Base-by-base conservation (phyloP, 2,329 filamentous ascomycete genomes). In the Aspergillus sp. region DNA sequence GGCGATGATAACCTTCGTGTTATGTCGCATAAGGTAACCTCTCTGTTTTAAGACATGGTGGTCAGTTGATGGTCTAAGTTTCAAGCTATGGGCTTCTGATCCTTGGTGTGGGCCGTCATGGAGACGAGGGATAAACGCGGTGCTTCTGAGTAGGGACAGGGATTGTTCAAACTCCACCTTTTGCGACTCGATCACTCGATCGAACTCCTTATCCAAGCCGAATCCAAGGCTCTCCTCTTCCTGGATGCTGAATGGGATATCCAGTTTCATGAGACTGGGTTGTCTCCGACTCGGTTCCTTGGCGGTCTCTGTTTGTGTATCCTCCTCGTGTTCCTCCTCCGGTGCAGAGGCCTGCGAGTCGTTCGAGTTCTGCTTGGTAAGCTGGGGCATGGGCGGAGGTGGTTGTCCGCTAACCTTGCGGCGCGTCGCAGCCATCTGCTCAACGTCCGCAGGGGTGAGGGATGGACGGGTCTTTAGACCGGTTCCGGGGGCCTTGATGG, bases 21-120 rank as follows among this genome's bases (percentile, higher is more conserved):
- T 99, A 71, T 99, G 94, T 71, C 95, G 88, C 94, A 98, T 99
- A 49, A 98, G 84, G 73, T 99, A 99, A 59, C 95, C 95, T 81
- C 96, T 93, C 93, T 97, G 90, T 87, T 83, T 83, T 68, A 77
- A 82, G 69, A 79, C 71, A 72, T 76, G 83, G 71, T 81, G 73
- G 84, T 92, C 88, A 91, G 89, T 83, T 86, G 83, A 77, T 60
- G 71, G 62, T 64, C 47, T 19, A 2, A 23, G 13, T 51, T 15
- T 51, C 11, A 49, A 30, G 23, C 8, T 21, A 54, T 42, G 49
- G 38, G 49, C 36, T 57, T 68, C 68, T 67, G 51, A 36, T 39
- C 51, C 21, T 60, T 56, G 53, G 25, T 47, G 32, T 53, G 42
- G 57, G 60, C 55, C 32, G 39, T 58, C 56, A 55, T 66, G 60